phyloP scores from a whole-genome alignment of 495 filamentous ascomycete genomes.

The Letharia columbiana region DNA sequence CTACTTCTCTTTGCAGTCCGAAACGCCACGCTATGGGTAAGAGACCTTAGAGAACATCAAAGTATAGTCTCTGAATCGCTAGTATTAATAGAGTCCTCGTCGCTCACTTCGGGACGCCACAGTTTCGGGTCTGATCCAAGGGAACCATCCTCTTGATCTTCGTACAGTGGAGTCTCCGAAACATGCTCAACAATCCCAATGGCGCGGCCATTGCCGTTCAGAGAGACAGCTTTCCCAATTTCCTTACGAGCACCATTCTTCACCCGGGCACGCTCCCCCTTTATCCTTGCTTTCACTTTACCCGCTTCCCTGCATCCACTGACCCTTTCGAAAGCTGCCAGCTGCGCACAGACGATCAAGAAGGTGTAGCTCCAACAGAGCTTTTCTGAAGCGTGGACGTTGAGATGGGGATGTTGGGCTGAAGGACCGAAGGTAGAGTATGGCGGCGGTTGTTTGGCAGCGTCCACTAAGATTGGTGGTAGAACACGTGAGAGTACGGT shows the following conservation, averaged over 20 bases:
- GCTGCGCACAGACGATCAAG: slow-evolving; percentile 26
- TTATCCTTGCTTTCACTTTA: slow-evolving; percentile 17
- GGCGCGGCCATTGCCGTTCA: neutral
- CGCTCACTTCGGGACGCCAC: slow-evolving; percentile 4
- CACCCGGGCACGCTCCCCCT: slow-evolving; percentile 12
- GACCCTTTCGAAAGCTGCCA: slow-evolving; percentile 24
- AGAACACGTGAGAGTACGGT: slow-evolving; percentile 31
- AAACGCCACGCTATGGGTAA: slow-evolving; percentile 6
- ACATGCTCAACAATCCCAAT: neutral
- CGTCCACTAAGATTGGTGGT: slow-evolving; percentile 25
- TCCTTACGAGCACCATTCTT: neutral
- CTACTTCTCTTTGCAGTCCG: neutral
- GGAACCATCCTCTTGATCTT: neutral
- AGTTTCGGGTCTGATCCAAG: neutral
- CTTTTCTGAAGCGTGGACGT: slow-evolving; percentile 32
- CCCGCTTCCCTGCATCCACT: slow-evolving; percentile 20
- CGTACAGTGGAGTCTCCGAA: neutral
- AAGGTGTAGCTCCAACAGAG: slow-evolving; percentile 35
- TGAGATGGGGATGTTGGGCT: slow-evolving; percentile 27
- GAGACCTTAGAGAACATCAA: neutral
- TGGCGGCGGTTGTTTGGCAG: slow-evolving; percentile 26
- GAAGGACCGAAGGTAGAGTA: slow-evolving; percentile 28
- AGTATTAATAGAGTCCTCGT: neutral
- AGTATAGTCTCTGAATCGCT: slow-evolving; percentile 10
- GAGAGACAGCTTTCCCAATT: neutral